Percentiles rank a stretch among this genome's conserved stretches.
Conservation (phyloP, 148 eudicot genomes). For the Rhododendron henanense region DNA sequence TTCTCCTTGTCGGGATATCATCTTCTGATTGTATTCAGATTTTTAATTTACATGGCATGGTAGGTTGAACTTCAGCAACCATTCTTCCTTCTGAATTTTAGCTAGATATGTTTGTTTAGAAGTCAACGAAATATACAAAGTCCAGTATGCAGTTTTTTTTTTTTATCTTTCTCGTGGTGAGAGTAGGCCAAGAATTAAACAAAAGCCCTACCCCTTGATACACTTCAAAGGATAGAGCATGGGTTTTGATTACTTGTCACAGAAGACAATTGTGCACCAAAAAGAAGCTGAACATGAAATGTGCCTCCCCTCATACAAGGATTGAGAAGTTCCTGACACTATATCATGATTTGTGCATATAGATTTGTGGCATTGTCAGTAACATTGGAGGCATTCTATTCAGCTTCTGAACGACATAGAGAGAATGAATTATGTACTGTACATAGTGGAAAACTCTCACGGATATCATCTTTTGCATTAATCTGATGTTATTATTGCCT, state of each 20-base stretch:
- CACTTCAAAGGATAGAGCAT: background rate
- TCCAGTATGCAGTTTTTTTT: background rate
- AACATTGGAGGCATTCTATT: background rate
- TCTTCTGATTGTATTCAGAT: slow-evolving; percentile 76
- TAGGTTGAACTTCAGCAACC: slow-evolving; percentile 30
- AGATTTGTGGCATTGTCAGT: background rate
- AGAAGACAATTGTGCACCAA: background rate
- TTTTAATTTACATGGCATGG: slow-evolving; percentile 89
- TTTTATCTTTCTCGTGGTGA: background rate
- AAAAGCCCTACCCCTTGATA: background rate
- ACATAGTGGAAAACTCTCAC: background rate
- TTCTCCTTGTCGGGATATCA: slow-evolving; percentile 80
- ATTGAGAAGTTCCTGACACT: background rate
- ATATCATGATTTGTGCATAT: background rate
- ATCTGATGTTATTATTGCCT: slow-evolving; percentile 11
- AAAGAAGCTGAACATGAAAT: background rate
- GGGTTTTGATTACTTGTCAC: background rate
- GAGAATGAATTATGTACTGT: background rate
- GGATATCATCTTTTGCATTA: background rate
- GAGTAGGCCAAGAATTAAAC: background rate
- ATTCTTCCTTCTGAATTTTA: slow-evolving; percentile 1
- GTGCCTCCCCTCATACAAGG: background rate
- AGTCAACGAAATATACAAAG: background rate
- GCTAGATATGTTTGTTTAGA: slow-evolving; percentile 2
- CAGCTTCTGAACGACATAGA: background rate